Base-by-base conservation (phyloP, 164 flowering plant genomes). In the Cinnamomum micranthum region DNA sequence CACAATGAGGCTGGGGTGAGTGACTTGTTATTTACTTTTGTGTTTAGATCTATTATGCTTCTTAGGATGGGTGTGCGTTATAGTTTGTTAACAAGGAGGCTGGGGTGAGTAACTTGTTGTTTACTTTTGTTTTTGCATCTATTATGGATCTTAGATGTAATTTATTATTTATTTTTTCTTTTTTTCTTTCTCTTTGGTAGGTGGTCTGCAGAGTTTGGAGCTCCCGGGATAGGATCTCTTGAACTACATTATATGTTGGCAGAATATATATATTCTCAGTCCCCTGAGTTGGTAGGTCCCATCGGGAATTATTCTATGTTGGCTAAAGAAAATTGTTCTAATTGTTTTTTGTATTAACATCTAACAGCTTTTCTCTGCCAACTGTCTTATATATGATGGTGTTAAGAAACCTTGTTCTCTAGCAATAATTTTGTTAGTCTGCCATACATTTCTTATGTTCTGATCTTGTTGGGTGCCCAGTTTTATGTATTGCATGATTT, bases 201-300 rank as follows among this genome's bases (percentile, higher is more conserved):
- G 90, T 95, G 98, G 98, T 95, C 99, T 70, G 81, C 84, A 22
- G 97, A 93, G 79, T 92, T 83, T 86, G 98, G 98, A 78, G 85
- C 83, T 74, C 81, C 77, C 24, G 88, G 75, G 80, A 73, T n/a
- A 84, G 99, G 98, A 58, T 84, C 91, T 71, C 98, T 93, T 50
- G 92, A 92, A 67, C 52, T 95, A 51, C 94, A 95, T 86, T 82
- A 74, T 74, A 92, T 95, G 97, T 86, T 95, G 67, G 99, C 98
- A 75, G 95, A 89, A 70, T 95, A 93, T 75, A 75, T 94, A 70
- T 92, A 82, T 82, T 88, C 93, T 23, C 92, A 95, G 81, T 92
- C 93, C 71, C 97, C 97, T 75, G 99, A 95, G 67, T 77, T 86
- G 93, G 99, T 95, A 89, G 62, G 90, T 83, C 55, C 76, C 23